Base-by-base conservation (phyloP, 2,329 filamentous ascomycete species). In the Beauveria pseudobassiana region DNA sequence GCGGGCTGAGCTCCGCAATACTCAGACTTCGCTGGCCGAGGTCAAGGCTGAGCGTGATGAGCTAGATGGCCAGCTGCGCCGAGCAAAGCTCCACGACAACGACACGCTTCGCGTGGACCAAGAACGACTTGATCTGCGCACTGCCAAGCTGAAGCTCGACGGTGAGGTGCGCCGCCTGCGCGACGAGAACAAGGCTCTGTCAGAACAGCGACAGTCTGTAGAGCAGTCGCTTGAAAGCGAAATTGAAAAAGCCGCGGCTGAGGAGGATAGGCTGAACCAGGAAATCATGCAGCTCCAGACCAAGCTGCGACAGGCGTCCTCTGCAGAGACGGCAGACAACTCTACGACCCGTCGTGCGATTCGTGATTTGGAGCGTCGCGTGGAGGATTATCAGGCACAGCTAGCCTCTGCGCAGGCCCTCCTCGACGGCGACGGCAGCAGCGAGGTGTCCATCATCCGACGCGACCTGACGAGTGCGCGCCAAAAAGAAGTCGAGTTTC, bases 91-190 rank as follows among this genome's bases (percentile, higher is more conserved):
- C 45, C 80, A 82, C 60, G 83, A 82, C 54, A 81, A 81, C 60
- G 83, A 87, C 62, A 83, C 80, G 1, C 81, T 84, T 66, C 82
- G 81, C 14, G 71, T 88, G 51, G 87, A 90, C 66, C 83, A 87
- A 64, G 88, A 91, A 68, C 86, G 87, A 65, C 75, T 88, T 51
- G 86, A 90, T 59, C 76, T 91, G 26, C 84, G 87, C 20, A 85
- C 86, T 30, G 76, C 83, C n/a, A 88, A 87, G 69, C 76, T 86
- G 64, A 87, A 86, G 68, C 79, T 90, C 20, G 88, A 91, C 65
- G 81, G 78, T 63, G 88, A 91, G 67, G 77, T 89, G 18, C 83
- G 85, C 48, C 80, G 86, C 14, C 75, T 90, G 18, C 83, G 79
- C 57, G 85, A 88, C 9, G 87, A 91, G 69, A 87, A 86, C 67